Percentiles rank a stretch among this genome's conserved stretches.
These are phyloP conservation scores for Phlyctochytrium planicorne DNA, from an alignment of 192 early-diverging fungal genomes.

Conservation along the genomic window DNA sequence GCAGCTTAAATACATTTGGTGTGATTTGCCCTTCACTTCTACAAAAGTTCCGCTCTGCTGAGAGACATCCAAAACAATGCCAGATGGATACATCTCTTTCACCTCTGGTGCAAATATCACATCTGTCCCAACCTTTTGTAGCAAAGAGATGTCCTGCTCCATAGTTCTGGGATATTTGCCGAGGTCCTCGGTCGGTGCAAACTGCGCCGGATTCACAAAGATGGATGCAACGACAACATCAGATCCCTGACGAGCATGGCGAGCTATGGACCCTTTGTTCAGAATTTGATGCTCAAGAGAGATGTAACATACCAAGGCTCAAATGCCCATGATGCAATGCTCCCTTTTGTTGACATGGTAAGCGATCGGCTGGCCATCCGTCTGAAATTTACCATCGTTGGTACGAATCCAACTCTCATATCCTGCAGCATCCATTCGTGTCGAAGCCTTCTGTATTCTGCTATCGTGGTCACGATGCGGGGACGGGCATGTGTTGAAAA, in stretches of 20 bases:
- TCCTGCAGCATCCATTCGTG: constrained; percentile 60
- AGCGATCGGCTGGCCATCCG: neutral
- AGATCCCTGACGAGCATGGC: constrained; percentile 56
- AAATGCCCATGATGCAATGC: constrained; percentile 91
- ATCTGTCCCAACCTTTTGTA: constrained; percentile 47
- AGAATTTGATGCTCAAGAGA: no score
- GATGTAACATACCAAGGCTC: constrained; percentile 56
- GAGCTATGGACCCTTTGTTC: constrained; percentile 30
- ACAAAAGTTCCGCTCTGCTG: constrained; percentile 90
- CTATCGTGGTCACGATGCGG: constrained; percentile 68
- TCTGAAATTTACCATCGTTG: constrained; percentile 78
- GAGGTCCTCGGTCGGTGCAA: constrained; percentile 94
- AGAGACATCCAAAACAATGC: constrained; percentile 75
- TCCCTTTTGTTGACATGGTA: constrained; percentile 48
- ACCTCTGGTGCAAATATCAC: constrained; percentile 55
- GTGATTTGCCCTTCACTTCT: constrained; percentile 82
- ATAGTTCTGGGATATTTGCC: constrained; percentile 87
- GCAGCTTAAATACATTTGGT: constrained; percentile 63
- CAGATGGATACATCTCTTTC: constrained; percentile 89
- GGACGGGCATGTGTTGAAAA: no score
- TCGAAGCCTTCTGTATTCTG: constrained; percentile 58
- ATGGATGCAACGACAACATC: constrained; percentile 78
- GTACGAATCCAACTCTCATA: constrained; percentile 81
- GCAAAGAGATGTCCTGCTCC: constrained; percentile 67
- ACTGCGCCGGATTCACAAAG: constrained; percentile 99